Evolutionary conservation across 805 yeast genomes (phyloP).

Genomic region (Tetrapisispora nanseiensis): DNA sequence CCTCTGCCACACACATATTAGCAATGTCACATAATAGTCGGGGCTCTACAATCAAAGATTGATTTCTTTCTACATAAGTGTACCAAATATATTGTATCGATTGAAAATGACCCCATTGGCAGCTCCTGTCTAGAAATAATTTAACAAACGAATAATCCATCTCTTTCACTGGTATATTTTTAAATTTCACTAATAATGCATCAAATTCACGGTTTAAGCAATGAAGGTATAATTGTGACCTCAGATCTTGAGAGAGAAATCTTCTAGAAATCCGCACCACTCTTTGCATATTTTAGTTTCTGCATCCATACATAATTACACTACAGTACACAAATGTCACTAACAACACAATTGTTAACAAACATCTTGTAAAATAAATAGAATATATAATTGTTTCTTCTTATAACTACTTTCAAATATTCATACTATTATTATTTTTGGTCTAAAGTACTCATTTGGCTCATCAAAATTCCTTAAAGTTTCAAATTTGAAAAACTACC

Average conservation of each 20-base stretch:
- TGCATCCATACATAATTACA: no score
- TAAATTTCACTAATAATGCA: slow-evolving; percentile 8
- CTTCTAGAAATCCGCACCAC: background rate
- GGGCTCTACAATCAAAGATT: slow-evolving; percentile 16
- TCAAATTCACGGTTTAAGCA: slow-evolving; percentile 23
- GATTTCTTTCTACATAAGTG: slow-evolving; percentile 16
- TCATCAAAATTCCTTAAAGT: no score
- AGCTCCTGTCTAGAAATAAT: slow-evolving; percentile 15
- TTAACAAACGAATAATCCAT: slow-evolving; percentile 21
- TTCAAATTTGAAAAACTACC: no score
- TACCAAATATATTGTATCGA: slow-evolving; percentile 24
- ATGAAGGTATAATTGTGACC: slow-evolving; percentile 7
- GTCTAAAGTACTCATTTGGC: no score
- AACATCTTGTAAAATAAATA: no score
- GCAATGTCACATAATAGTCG: slow-evolving; percentile 19
- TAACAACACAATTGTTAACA: no score
- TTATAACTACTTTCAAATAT: no score
- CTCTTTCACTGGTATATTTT: slow-evolving; percentile 10
- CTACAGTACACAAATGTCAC: no score
- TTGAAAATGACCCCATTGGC: slow-evolving; percentile 21
- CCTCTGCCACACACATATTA: slow-evolving; percentile 16
- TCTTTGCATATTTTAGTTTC: background rate
- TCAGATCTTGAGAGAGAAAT: slow-evolving; percentile 8
- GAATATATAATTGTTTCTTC: no score
- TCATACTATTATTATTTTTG: no score